Base-by-base conservation (phyloP, 305 asterid genomes). In the Withania somnifera region DNA sequence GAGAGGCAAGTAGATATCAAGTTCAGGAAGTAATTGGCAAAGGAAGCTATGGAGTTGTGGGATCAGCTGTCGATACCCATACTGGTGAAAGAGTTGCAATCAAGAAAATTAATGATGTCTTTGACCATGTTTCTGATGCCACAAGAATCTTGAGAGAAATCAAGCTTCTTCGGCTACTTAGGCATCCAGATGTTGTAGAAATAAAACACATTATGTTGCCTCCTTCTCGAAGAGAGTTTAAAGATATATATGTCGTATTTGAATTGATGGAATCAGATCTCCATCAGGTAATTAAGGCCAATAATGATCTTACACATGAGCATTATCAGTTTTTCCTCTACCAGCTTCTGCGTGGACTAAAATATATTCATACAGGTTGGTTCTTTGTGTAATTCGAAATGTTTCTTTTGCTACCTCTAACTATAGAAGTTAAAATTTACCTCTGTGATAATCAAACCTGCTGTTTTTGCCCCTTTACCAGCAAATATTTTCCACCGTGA, bases 191-290 rank as follows among this genome's bases (percentile, higher is more conserved):
- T 60, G 83, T 89, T 58, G 92, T 89, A 47, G 92, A 87, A 76
- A 89, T 89, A 67, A 89, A 87, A 79, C 92, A 88, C 77, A 85
- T 89, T 24, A 86, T 89, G 90, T 88, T 89, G 68, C 92, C 92
- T 83, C 89, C 92, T 22, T 89, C 90, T 58, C 86, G 90, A 7
- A 82, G 89, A 81, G 92, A 89, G 81, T 89, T 89, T 78, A 86
- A 81, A 63, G 92, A 89, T 81, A 87, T 89, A 54, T 89, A 87
- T 76, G 90, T 89, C 82, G 89, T 89, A 66, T 89, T 89, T 52
- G 90, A 89, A 81, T 83, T 89, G 83, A 89, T 89, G 92, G 92
- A 89, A 82, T 89, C 92, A 78, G 92, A 89, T 83, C 88, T 89
- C 77, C 90, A 89, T 78, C 90, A 89, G 87, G 92, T 89, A 52